Percentiles rank a stretch among this genome's conserved stretches.
These are phyloP conservation scores for Daldinia bambusicola DNA, from an alignment of 495 filamentous ascomycete genomes.

Conservation along the genomic window DNA sequence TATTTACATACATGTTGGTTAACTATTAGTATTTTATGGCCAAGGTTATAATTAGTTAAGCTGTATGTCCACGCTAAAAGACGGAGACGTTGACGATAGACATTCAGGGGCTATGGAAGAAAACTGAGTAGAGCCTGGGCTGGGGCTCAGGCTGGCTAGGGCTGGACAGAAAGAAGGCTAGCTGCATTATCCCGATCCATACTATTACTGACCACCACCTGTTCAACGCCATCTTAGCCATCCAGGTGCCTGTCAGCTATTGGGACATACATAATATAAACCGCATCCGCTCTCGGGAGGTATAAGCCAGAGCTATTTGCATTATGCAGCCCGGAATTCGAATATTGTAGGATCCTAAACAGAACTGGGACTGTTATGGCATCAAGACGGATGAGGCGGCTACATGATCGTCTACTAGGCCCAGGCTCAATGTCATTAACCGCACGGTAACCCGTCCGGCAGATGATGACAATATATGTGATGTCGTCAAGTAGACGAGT, in stretches of 20 bases:
- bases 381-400: constrained; percentile 18
- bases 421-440: constrained; percentile 9
- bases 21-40: neutral
- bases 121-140: neutral
- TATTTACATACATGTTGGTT: constrained; percentile 14
- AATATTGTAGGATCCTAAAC: neutral
- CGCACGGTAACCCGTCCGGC: constrained; percentile 7
- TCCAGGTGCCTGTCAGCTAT: constrained; percentile 12
- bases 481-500: constrained; percentile 11
- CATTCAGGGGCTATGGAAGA: constrained; percentile 11
- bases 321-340: neutral
- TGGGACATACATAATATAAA: constrained; percentile 5
- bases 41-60: neutral
- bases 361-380: neutral
- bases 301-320: neutral
- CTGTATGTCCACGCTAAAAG: neutral
- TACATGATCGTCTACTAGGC: neutral
- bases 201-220: neutral
- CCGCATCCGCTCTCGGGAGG: neutral
- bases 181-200: neutral
- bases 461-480: constrained; percentile 12
- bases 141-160: constrained; percentile 1
- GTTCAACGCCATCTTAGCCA: constrained; percentile 5
- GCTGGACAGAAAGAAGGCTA: constrained; percentile 4
- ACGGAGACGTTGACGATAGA: neutral